Percentiles rank a stretch among this genome's conserved stretches.
phyloP scores from a whole-genome alignment of 352 stramenopile species.

The Phytopythium aichiense region DNA sequence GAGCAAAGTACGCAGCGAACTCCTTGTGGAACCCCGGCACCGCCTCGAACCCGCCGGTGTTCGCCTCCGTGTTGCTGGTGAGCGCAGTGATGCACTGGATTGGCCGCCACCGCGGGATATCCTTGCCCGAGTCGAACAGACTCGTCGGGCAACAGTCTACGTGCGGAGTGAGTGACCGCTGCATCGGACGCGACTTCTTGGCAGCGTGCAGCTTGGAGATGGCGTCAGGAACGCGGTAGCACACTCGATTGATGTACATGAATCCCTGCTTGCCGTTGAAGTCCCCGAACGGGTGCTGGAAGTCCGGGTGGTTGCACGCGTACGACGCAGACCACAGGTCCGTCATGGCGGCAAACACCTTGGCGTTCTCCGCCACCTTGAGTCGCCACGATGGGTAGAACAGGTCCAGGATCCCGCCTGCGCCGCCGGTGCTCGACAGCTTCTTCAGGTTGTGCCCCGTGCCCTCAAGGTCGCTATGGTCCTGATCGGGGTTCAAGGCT shows the following conservation, averaged over 20 bases:
- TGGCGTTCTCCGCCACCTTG: slow-evolving; percentile 58
- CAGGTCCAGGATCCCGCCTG: slow-evolving; percentile 84
- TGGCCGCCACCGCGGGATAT: slow-evolving; percentile 74
- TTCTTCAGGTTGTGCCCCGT: slow-evolving; percentile 71
- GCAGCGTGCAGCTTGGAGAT: slow-evolving; percentile 56
- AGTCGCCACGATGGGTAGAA: slow-evolving; percentile 90
- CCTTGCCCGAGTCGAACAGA: slow-evolving; percentile 68
- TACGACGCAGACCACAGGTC: slow-evolving; percentile 84
- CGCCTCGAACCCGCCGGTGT: slow-evolving; percentile 85
- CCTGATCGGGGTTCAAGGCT: slow-evolving; percentile 19
- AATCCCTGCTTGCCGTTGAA: slow-evolving; percentile 74
- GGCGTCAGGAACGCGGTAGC: slow-evolving; percentile 67
- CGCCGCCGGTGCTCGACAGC: slow-evolving; percentile 84
- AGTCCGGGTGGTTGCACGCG: slow-evolving; percentile 46
- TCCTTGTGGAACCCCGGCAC: slow-evolving; percentile 85
- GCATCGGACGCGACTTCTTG: slow-evolving; percentile 77
- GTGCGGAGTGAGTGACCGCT: slow-evolving; percentile 85
- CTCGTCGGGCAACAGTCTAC: slow-evolving; percentile 84
- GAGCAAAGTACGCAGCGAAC: slow-evolving; percentile 60
- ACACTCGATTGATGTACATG: slow-evolving; percentile 88
- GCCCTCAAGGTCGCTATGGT: slow-evolving; percentile 55
- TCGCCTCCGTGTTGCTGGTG: slow-evolving; percentile 54
- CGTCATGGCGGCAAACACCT: slow-evolving; percentile 77
- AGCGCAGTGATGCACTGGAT: slow-evolving; percentile 89
- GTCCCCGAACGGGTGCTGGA: slow-evolving; percentile 61